Evolutionary conservation across 805 yeast species (phyloP).

Genomic region (Candida nanaspora): DNA sequence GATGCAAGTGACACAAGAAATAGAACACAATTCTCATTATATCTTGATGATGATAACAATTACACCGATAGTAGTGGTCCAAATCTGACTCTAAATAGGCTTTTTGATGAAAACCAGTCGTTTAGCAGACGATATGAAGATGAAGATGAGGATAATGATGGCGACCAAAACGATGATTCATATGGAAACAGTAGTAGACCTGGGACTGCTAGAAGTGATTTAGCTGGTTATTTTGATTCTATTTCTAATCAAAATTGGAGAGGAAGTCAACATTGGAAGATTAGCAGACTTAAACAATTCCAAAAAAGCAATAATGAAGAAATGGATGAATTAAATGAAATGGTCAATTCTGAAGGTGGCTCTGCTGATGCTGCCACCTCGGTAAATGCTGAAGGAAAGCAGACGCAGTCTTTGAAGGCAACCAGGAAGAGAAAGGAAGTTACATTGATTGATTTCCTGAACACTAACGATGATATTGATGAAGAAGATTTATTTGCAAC

Average conservation of each 20-base stretch:
- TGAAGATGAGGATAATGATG: slow-evolving; percentile 9
- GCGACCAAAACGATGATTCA: slow-evolving; percentile 7
- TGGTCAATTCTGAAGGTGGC: too few species aligned
- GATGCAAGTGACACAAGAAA: slow-evolving; percentile 5
- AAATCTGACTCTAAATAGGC: slow-evolving; percentile 21
- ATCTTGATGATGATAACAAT: slow-evolving; percentile 21
- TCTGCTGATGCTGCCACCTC: too few species aligned
- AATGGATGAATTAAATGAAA: too few species aligned
- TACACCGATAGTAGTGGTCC: slow-evolving; percentile 19
- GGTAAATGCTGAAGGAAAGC: too few species aligned
- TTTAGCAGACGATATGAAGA: slow-evolving; percentile 16
- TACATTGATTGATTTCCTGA: slow-evolving; percentile 20
- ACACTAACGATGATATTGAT: slow-evolving; percentile 14
- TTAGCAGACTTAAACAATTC: slow-evolving; percentile 32
- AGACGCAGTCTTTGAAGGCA: slow-evolving; percentile 1
- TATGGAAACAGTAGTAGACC: slow-evolving; percentile 14
- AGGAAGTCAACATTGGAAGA: slow-evolving; percentile 92
- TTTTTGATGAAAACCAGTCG: slow-evolving; percentile 25
- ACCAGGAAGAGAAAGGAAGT: slow-evolving; percentile 22
- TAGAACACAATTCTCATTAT: slow-evolving; percentile 25
- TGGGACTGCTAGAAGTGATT: slow-evolving; percentile 37
- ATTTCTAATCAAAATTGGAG: slow-evolving; percentile 72
- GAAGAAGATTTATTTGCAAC: slow-evolving; percentile 20
- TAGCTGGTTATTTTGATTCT: slow-evolving; percentile 73
- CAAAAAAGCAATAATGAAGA: too few species aligned